These are phyloP conservation scores for Wickerhamiella dianesei DNA, from an alignment of 805 yeast genomes.

Conservation along the genomic window DNA sequence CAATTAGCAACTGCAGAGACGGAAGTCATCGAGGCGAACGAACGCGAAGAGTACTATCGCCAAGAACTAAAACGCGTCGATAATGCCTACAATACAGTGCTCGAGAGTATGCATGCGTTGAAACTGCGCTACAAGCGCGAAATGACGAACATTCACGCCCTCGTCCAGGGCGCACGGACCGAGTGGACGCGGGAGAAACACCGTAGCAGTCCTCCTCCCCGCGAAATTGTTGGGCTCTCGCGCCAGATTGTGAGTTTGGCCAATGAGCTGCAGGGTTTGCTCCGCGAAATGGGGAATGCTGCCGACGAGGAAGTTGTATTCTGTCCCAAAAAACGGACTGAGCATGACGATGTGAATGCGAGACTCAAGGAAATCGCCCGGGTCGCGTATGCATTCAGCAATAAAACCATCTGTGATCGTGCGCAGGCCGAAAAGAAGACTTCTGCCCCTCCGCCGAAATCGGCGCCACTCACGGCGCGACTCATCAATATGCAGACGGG, in stretches of 20 bases:
- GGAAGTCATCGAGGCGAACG: background rate
- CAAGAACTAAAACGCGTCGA: background rate
- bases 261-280: background rate
- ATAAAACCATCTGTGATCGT: background rate
- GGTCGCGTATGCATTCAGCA: background rate
- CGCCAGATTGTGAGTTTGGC: background rate
- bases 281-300: background rate
- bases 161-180: background rate
- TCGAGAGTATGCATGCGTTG: background rate
- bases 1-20: background rate
- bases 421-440: background rate
- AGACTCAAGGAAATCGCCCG: background rate
- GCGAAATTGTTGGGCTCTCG: background rate
- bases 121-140: constrained; percentile 1
- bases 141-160: background rate
- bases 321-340: background rate
- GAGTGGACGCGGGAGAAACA: background rate
- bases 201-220: background rate
- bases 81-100: background rate
- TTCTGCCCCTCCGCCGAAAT: background rate
- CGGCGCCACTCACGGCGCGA: background rate
- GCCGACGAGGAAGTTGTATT: background rate
- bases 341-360: background rate
- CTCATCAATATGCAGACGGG: background rate
- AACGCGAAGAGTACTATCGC: background rate